phyloP scores from a whole-genome alignment of 768 basidiomycete genomes.

The Lentinula raphanica region DNA sequence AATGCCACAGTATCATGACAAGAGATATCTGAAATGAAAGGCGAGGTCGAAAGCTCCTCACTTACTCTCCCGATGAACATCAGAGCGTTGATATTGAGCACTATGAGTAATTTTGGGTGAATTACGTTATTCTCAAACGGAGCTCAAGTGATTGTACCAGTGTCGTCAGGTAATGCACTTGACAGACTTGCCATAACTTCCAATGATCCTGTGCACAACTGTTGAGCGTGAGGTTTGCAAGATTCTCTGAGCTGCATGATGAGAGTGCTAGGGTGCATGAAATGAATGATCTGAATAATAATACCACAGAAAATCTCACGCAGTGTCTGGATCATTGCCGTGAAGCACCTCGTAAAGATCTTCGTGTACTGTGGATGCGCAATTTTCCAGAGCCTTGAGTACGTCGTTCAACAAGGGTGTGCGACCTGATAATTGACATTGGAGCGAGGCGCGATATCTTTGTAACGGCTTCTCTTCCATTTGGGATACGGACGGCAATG shows the following conservation, averaged over 20 bases:
- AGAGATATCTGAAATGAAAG: constrained; percentile 40
- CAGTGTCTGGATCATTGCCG: constrained; percentile 34
- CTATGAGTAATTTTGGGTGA: constrained; percentile 9
- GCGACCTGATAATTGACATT: constrained; percentile 59
- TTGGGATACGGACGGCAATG: constrained; percentile 42
- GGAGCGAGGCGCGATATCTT: constrained; percentile 56
- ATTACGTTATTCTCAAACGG: not conserved
- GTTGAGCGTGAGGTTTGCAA: constrained; percentile 49
- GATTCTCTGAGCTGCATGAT: constrained; percentile 34
- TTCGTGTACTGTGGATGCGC: constrained; percentile 50
- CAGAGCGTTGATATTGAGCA: constrained; percentile 25
- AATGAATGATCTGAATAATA: constrained; percentile 8
- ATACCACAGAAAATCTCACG: constrained; percentile 30
- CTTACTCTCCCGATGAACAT: constrained; percentile 47
- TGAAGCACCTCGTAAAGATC: constrained; percentile 49
- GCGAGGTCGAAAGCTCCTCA: constrained; percentile 40
- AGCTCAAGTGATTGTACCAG: constrained; percentile 25
- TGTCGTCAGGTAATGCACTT: constrained; percentile 22
- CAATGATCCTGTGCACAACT: constrained; percentile 37
- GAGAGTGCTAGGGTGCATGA: constrained; percentile 29
- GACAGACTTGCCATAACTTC: constrained; percentile 34
- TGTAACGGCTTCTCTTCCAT: constrained; percentile 45
- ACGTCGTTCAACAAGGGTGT: constrained; percentile 57
- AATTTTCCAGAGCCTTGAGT: constrained; percentile 53
- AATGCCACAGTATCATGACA: constrained; percentile 30